These are phyloP conservation scores for Agapanthus africanus DNA, from an alignment of 106 monocot species.

Conservation along the genomic window DNA sequence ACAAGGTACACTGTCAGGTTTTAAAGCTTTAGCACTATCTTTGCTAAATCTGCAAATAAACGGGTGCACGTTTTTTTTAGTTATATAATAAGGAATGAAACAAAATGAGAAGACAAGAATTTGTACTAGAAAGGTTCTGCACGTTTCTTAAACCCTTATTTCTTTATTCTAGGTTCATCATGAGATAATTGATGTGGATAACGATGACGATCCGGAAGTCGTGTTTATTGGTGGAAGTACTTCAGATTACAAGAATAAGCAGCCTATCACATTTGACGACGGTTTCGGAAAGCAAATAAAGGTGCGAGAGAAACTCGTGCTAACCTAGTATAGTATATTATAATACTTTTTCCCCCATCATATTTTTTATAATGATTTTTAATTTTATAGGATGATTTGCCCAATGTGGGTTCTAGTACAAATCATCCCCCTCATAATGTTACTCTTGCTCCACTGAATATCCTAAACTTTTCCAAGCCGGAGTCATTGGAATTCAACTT, in stretches of 20 bases:
- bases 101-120: too few relatives aligned
- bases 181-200: constrained; percentile 37
- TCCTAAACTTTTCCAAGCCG: constrained; percentile 11
- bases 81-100: too few relatives aligned
- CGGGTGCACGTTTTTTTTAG: too few relatives aligned
- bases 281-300: constrained; percentile 12
- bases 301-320: constrained; percentile 2
- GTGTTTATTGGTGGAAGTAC: constrained; percentile 24
- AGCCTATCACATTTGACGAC: constrained; percentile 14
- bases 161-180: constrained; percentile 6
- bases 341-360: neutral
- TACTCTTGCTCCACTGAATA: constrained; percentile 13
- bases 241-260: constrained; percentile 29
- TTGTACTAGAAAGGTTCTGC: constrained; percentile 19
- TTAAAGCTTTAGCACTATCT: neutral
- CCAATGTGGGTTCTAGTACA: constrained; percentile 25
- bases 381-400: constrained; percentile 19
- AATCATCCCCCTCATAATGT: constrained; percentile 7
- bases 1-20: neutral
- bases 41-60: neutral
- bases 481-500: constrained; percentile 13
- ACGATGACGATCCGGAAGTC: constrained; percentile 34
- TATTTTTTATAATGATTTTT: neutral
- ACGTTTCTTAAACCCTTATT: neutral
- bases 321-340: neutral